Conservation (phyloP, 2,329 filamentous ascomycete species). For the Xylaria sp. region DNA sequence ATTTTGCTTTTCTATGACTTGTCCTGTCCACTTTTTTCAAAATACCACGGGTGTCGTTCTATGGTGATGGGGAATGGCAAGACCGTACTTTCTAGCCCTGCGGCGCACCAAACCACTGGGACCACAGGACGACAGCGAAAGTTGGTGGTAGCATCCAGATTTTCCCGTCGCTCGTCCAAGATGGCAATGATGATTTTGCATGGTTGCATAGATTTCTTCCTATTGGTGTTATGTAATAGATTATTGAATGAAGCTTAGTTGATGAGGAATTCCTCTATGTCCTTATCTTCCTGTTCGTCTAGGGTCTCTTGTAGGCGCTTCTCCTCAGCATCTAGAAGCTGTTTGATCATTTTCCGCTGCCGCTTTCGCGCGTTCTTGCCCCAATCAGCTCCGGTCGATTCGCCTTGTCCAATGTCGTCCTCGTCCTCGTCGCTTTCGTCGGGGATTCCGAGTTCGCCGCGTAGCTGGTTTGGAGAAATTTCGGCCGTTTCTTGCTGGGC, state of each 20-base stretch:
- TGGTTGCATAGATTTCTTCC: constrained; percentile 13
- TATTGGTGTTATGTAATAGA: no score
- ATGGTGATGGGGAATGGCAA: not conserved
- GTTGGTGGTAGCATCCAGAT: not conserved
- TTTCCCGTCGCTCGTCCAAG: constrained; percentile 16
- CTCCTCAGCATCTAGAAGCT: constrained; percentile 72
- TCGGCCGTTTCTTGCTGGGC: constrained; percentile 65
- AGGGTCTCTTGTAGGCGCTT: constrained; percentile 63
- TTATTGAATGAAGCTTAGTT: constrained; percentile 30
- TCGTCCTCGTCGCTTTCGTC: constrained; percentile 65
- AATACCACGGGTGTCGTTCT: not conserved
- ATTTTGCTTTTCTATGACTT: constrained; percentile 14
- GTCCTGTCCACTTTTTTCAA: constrained; percentile 10
- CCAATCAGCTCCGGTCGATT: constrained; percentile 68
- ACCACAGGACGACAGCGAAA: constrained; percentile 6
- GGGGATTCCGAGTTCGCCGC: constrained; percentile 65
- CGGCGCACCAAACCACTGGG: constrained; percentile 9
- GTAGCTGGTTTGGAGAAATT: constrained; percentile 73
- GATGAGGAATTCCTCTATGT: constrained; percentile 76
- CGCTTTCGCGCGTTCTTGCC: constrained; percentile 76
- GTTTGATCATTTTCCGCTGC: constrained; percentile 74
- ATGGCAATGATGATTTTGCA: constrained; percentile 24
- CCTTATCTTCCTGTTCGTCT: constrained; percentile 77
- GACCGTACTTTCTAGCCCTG: constrained; percentile 11
- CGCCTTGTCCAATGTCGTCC: constrained; percentile 55